Base-by-base conservation (phyloP, 495 filamentous ascomycete species). In the Talaromyces trachyspermus region DNA sequence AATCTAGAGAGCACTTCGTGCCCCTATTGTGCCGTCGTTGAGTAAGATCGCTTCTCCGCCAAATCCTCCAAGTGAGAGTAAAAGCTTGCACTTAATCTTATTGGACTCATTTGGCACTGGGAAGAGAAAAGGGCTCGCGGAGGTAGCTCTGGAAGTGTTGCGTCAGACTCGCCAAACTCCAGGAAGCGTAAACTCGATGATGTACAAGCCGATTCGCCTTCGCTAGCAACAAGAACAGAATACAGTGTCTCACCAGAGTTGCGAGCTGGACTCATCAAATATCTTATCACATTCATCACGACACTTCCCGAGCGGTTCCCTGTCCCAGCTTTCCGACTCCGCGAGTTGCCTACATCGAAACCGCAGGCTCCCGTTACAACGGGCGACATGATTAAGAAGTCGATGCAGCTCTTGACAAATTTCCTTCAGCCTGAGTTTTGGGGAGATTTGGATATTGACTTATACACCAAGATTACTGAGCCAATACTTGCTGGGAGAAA, bases 211-310 rank as follows among this genome's bases (percentile, higher is more conserved):
- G 63, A 69, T 20, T 62, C 70, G 12, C 66, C 74, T 25, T 64
- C 64, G 5, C 44, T 70, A 24, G 79, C 73, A 35, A 61, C 61
- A 24, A 65, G 69, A 12, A 65, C 68, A 2, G 86, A 91, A 37
- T 90, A 86, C 53, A 71, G 78, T 33, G 79, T 91, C 10, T 76
- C 86, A 40, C 55, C 72, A 5, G 58, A 76, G 11, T 78, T 86
- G 27, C 75, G 88, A 10, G 76, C 76, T 7, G 80, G 88, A 56
- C 80, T 97, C 66, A 77, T 95, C 35, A 94, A 90, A 58, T 97
- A 96, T 61, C 75, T 97, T 15, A 87, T 95, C 18, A 84, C 90
- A 29, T 95, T 95, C 62, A 95, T 97, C 56, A 88, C 88, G 5
- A 81, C 85, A 18, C 76, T 92, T n/a, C 83, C 80, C 38, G 90